A percentile compares a stretch with the other conserved stretches of the same genome.
These are phyloP conservation scores for Podospora fimiseda DNA, from an alignment of 495 filamentous ascomycete species.

Conservation along the genomic window DNA sequence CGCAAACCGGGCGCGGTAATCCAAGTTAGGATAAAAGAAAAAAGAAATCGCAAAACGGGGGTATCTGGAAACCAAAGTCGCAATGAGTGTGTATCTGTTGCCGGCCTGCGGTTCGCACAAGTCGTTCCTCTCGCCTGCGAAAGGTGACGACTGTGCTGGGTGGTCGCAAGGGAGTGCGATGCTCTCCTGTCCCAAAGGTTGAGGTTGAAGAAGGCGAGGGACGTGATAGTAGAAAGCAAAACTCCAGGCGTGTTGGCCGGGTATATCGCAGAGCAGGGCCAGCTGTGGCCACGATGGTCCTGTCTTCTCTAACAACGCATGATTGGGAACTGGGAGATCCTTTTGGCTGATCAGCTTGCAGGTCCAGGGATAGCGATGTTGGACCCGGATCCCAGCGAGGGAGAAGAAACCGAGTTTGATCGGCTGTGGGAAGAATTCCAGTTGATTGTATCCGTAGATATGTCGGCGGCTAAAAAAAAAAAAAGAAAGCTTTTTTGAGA, in stretches of 20 bases:
- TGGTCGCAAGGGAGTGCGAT: slow-evolving; percentile 20
- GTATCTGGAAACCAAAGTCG: slow-evolving; percentile 22
- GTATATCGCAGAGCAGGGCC: slow-evolving; percentile 7
- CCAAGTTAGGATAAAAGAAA: slow-evolving; percentile 14
- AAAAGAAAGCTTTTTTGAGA: not conserved
- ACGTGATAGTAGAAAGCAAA: slow-evolving; percentile 11
- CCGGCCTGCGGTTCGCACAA: slow-evolving; percentile 41
- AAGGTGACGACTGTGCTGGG: slow-evolving; percentile 42
- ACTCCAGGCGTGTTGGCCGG: slow-evolving; percentile 9
- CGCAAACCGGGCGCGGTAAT: slow-evolving; percentile 13
- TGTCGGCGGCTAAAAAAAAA: not conserved
- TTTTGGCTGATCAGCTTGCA: slow-evolving; percentile 7
- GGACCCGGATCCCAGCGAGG: not conserved
- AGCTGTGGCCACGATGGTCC: slow-evolving; percentile 14
- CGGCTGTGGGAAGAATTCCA: slow-evolving; percentile 20
- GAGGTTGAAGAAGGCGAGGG: slow-evolving; percentile 6
- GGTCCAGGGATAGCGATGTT: not conserved
- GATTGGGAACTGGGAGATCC: slow-evolving; percentile 9
- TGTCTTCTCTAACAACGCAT: slow-evolving; percentile 18
- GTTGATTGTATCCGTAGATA: slow-evolving; percentile 1
- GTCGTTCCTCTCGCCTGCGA: slow-evolving; percentile 51
- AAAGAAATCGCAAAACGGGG: slow-evolving; percentile 24
- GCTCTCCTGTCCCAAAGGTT: slow-evolving; percentile 7
- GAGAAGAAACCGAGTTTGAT: slow-evolving; percentile 25
- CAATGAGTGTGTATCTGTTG: slow-evolving; percentile 8